These are phyloP conservation scores for Cercospora sp. DNA, from an alignment of 2,329 filamentous ascomycete genomes.

Conservation along the genomic window DNA sequence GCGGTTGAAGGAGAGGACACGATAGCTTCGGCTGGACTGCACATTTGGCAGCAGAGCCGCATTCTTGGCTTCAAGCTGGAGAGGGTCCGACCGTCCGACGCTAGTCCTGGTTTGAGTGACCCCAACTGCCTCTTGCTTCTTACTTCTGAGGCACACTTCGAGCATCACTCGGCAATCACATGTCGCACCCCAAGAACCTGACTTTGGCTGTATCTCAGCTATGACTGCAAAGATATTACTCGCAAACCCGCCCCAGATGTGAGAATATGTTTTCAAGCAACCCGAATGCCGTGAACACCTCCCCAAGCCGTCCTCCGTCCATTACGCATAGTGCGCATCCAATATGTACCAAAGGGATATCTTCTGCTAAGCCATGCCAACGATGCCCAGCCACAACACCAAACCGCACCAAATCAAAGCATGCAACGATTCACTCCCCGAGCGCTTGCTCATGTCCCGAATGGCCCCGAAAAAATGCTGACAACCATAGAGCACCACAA, in stretches of 20 bases:
- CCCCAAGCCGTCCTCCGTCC: background rate
- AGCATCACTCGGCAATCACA: background rate
- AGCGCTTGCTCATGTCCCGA: slow-evolving; percentile 6
- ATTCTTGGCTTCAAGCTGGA: background rate
- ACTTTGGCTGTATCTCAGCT: background rate
- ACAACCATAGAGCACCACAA: slow-evolving; percentile 12
- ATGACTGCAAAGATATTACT: background rate
- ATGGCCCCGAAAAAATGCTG: slow-evolving; percentile 8
- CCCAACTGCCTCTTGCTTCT: background rate
- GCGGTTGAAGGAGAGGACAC: background rate
- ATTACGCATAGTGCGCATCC: background rate
- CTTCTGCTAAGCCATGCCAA: slow-evolving; percentile 8
- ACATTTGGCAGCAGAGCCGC: background rate
- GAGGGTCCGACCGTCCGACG: background rate
- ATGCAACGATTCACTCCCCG: background rate
- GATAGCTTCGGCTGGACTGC: slow-evolving; percentile 2
- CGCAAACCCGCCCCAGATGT: background rate
- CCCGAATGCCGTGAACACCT: background rate
- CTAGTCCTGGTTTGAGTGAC: background rate
- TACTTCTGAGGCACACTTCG: background rate
- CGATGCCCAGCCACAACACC: slow-evolving; percentile 1
- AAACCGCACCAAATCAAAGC: slow-evolving; percentile 3
- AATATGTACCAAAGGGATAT: slow-evolving; percentile 15
- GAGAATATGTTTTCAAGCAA: background rate
- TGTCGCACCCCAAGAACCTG: background rate